Base-by-base conservation (phyloP, 2,329 filamentous ascomycete species). In the Venturia aucupariae region DNA sequence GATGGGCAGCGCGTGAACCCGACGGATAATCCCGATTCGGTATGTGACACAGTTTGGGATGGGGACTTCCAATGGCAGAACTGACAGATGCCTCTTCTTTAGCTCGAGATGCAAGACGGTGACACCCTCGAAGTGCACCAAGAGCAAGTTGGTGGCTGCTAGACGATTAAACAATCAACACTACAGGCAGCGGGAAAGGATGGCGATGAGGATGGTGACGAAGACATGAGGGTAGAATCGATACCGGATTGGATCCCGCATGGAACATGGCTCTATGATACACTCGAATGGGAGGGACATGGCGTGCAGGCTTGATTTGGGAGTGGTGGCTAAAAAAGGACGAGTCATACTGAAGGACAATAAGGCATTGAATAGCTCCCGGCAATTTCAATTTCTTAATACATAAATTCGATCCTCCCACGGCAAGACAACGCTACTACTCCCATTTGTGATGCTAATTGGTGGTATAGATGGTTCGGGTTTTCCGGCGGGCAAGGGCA, bases 81-180 rank as follows among this genome's bases (percentile, higher is more conserved):
- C 59, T 46, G 38, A 38, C 38, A 11, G n/a, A 19, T 61, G 15
- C 57, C n/a, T 5, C 41, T 60, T 22, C 6, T 41, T n/a, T 11
- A 48, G 94, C 88, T 97, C 64, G 94, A 97, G 67, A 99, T 99
- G 94, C 81, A 86, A 69, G 94, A 99, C 70, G 93, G 94, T 42
- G 94, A 99, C 73, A 95, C 90, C 0, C 86, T 99, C 32, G 94
- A 99, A 74, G 94, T 99, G 32, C 93, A 97, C 75, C 94, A 97
- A 76, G 94, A 99, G 76, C 94, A 99, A 79, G 94, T 97, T 67
- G 94, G 94, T 66, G 93, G 92, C 30, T 59, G 62, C 51, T 59
- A 57, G 51, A 57, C 51, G 5, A 35, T n/a, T 7, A 2, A 35
- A 35, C 27, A 2, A 11, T 32, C 17, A 8, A 57, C 30, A 57